Conservation (phyloP, 2,329 filamentous ascomycete species). For the Paracorniculantispora psalliotae region DNA sequence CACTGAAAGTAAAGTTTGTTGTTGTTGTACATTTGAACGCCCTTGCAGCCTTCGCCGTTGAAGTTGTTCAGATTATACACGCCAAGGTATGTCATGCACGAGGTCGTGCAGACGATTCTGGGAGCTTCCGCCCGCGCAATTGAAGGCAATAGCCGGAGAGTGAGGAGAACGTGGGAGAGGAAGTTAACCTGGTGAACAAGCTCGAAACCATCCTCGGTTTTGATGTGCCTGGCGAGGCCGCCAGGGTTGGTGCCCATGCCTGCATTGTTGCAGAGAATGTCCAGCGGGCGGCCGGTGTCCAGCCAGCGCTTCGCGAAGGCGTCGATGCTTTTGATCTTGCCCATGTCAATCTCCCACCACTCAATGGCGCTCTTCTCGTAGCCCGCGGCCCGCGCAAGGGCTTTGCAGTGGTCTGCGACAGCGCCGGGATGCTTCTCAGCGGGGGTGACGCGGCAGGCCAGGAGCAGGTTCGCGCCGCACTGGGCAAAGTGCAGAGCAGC, state of each 20-base stretch:
- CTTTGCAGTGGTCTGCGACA: constrained; percentile 21
- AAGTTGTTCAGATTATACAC: constrained; percentile 22
- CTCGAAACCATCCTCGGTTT: constrained; percentile 27
- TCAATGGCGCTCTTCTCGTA: constrained; percentile 19
- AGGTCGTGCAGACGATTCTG: constrained; percentile 27
- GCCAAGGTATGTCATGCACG: constrained; percentile 25
- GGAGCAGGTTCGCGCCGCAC: constrained; percentile 24
- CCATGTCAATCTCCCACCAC: constrained; percentile 25
- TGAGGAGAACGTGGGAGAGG: constrained; percentile 26
- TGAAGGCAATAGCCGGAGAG: constrained; percentile 23
- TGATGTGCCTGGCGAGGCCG: constrained; percentile 7
- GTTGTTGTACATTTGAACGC: constrained; percentile 22
- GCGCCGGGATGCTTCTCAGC: constrained; percentile 20
- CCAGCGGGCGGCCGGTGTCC: constrained; percentile 19
- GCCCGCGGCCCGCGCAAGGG: constrained; percentile 8
- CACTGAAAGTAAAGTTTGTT: constrained; percentile 31
- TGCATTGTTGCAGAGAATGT: constrained; percentile 28
- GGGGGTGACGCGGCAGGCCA: constrained; percentile 23
- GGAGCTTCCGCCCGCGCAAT: constrained; percentile 21
- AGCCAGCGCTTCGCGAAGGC: constrained; percentile 24
- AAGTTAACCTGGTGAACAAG: constrained; percentile 29
- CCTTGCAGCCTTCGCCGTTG: constrained; percentile 18
- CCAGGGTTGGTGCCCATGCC: constrained; percentile 19
- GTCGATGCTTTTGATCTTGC: constrained; percentile 22
- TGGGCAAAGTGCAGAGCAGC: constrained; percentile 22